phyloP scores from a whole-genome alignment of 108 stramenopile species.

The Cyclotella baltica region DNA sequence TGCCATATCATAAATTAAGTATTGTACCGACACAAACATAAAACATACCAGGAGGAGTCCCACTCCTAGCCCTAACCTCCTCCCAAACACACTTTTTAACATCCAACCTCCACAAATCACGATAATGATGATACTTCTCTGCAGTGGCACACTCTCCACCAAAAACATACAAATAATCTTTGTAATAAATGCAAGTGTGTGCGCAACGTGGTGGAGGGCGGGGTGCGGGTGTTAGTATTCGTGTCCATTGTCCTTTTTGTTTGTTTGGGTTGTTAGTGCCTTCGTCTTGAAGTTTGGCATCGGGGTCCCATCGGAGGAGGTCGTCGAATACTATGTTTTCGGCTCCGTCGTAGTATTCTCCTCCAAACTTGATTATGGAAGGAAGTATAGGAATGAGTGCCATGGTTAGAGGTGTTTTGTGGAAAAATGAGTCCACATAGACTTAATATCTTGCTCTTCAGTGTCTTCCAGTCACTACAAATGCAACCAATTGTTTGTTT shows the following conservation, averaged over 20 bases:
- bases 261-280: background rate
- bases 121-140: slow-evolving; percentile 96
- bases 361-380: slow-evolving; percentile 76
- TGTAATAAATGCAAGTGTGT: slow-evolving; percentile 91
- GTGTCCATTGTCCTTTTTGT: slow-evolving; percentile 67
- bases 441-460: no score
- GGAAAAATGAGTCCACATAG: no score
- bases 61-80: slow-evolving; percentile 73
- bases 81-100: slow-evolving; percentile 83
- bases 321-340: slow-evolving; percentile 94
- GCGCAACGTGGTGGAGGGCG: slow-evolving; percentile 92
- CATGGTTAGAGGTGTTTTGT: background rate
- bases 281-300: slow-evolving; percentile 45
- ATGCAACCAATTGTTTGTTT: no score
- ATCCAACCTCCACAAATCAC: slow-evolving; percentile 93
- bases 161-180: slow-evolving; percentile 91
- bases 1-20: background rate
- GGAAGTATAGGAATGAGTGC: background rate
- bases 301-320: slow-evolving; percentile 78
- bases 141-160: slow-evolving; percentile 94
- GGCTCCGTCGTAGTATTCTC: slow-evolving; percentile 95
- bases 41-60: slow-evolving; percentile 59
- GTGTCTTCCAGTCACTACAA: no score
- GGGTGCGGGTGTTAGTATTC: slow-evolving; percentile 72
- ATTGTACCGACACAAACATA: background rate